Evolutionary conservation across 345 rosid species (phyloP).

Genomic region (Ceriops decandra): DNA sequence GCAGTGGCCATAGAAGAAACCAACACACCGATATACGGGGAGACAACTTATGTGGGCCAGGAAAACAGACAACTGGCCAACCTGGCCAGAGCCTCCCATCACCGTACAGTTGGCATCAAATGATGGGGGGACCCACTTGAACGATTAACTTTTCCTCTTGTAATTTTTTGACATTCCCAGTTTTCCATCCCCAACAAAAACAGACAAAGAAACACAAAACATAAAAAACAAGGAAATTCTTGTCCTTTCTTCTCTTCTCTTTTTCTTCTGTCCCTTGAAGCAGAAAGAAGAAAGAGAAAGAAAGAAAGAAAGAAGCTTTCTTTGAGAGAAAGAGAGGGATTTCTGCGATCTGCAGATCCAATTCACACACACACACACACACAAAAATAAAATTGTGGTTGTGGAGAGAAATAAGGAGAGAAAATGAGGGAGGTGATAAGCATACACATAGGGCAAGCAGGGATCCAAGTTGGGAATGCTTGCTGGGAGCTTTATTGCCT

Average conservation of each 20-base stretch:
- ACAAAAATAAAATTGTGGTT: neutral
- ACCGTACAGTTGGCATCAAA: neutral
- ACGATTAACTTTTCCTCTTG: too few relatives aligned
- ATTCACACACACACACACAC: too few relatives aligned
- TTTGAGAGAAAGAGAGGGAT: neutral
- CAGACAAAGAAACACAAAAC: too few relatives aligned
- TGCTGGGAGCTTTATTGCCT: conserved; percentile 22
- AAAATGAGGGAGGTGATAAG: conserved; percentile 16
- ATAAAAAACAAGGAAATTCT: neutral
- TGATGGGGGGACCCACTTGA: neutral
- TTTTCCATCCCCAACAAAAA: too few relatives aligned
- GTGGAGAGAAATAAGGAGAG: neutral
- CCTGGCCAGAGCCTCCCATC: conserved; percentile 16
- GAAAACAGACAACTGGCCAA: conserved; percentile 23
- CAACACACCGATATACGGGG: too few relatives aligned
- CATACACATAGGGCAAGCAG: conserved; percentile 19
- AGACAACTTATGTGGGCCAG: conserved; percentile 10
- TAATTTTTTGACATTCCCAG: neutral
- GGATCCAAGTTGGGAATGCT: conserved; percentile 18
- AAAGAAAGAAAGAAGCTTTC: neutral
- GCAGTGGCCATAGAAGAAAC: too few relatives aligned
- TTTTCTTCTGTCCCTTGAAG: too few relatives aligned
- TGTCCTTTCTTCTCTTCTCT: neutral
- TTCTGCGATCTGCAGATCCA: neutral
- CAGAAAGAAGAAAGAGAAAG: too few relatives aligned